These are phyloP conservation scores for Candida gorgasii DNA, from an alignment of 805 yeast genomes.

Conservation along the genomic window DNA sequence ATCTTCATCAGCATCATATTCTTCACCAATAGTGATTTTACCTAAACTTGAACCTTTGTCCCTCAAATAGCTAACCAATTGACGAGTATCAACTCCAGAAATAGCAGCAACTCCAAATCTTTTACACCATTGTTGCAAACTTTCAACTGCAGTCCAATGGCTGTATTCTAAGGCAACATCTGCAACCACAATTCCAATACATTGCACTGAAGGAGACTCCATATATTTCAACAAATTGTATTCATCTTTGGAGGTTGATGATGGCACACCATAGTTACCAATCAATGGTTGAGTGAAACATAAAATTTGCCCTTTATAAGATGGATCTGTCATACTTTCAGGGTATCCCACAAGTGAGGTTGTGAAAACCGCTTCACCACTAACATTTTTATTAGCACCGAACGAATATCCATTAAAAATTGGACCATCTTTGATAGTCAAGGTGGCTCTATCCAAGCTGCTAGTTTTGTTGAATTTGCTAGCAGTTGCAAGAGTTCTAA, in stretches of 20 bases:
- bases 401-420: slow-evolving; percentile 90
- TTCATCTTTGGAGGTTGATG: slow-evolving; percentile 76
- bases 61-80: slow-evolving; percentile 86
- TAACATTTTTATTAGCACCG: slow-evolving; percentile 88
- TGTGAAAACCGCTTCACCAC: slow-evolving; percentile 98
- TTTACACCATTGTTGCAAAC: slow-evolving; percentile 92
- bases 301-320: slow-evolving; percentile 94
- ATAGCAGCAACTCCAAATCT: slow-evolving; percentile 94
- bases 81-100: slow-evolving; percentile 96
- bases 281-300: slow-evolving; percentile 96
- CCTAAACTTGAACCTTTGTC: slow-evolving; percentile 96
- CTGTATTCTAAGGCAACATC: slow-evolving; percentile 94
- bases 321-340: slow-evolving; percentile 98
- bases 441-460: slow-evolving; percentile 75
- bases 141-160: slow-evolving; percentile 99
- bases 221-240: slow-evolving; percentile 84
- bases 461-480: slow-evolving; percentile 38
- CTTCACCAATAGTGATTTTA: slow-evolving; percentile 85
- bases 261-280: slow-evolving; percentile 98
- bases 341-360: slow-evolving; percentile 98
- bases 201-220: slow-evolving; percentile 89
- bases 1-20: slow-evolving; percentile 87
- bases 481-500: slow-evolving; percentile 32
- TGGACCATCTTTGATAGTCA: slow-evolving; percentile 91
- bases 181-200: slow-evolving; percentile 94